phyloP scores from a whole-genome alignment of 2,329 filamentous ascomycete species.

The Penicillium palitans region DNA sequence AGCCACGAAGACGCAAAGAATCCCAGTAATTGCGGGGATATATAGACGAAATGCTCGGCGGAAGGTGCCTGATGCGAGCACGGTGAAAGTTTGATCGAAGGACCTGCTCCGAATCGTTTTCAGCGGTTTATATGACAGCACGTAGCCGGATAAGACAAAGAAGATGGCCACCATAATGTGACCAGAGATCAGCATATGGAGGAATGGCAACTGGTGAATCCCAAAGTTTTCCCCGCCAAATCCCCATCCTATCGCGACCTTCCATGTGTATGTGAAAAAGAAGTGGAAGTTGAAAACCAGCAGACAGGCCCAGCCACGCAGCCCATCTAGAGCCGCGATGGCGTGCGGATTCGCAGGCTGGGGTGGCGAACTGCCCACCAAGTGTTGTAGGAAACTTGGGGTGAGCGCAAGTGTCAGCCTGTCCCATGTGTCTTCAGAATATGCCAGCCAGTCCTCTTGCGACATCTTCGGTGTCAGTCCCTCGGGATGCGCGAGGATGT shows the following conservation, averaged over 20 bases:
- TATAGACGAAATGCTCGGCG: slow-evolving; percentile 47
- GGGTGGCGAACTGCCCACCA: slow-evolving; percentile 32
- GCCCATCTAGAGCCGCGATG: slow-evolving; percentile 44
- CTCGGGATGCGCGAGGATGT: slow-evolving; percentile 24
- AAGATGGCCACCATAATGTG: slow-evolving; percentile 52
- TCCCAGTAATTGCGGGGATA: slow-evolving; percentile 43
- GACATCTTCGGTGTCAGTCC: slow-evolving; percentile 19
- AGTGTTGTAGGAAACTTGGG: slow-evolving; percentile 40
- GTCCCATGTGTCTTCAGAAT: slow-evolving; percentile 24
- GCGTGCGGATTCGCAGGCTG: slow-evolving; percentile 36
- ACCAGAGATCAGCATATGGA: slow-evolving; percentile 46
- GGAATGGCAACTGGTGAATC: slow-evolving; percentile 43
- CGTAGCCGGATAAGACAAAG: slow-evolving; percentile 52
- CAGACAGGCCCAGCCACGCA: slow-evolving; percentile 47
- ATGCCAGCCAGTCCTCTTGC: slow-evolving; percentile 30
- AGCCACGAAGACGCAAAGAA: slow-evolving; percentile 44
- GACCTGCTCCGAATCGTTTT: slow-evolving; percentile 41
- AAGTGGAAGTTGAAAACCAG: slow-evolving; percentile 51
- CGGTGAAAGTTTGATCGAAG: slow-evolving; percentile 43
- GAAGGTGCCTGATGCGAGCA: slow-evolving; percentile 46
- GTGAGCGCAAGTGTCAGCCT: slow-evolving; percentile 34
- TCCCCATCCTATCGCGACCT: slow-evolving; percentile 42
- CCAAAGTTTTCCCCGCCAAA: slow-evolving; percentile 44
- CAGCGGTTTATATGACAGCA: slow-evolving; percentile 47
- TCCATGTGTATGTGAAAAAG: slow-evolving; percentile 47